Evolutionary conservation across 1,284 basidiomycete species (phyloP).

Genomic region (Cystobasidium slooffiae): DNA sequence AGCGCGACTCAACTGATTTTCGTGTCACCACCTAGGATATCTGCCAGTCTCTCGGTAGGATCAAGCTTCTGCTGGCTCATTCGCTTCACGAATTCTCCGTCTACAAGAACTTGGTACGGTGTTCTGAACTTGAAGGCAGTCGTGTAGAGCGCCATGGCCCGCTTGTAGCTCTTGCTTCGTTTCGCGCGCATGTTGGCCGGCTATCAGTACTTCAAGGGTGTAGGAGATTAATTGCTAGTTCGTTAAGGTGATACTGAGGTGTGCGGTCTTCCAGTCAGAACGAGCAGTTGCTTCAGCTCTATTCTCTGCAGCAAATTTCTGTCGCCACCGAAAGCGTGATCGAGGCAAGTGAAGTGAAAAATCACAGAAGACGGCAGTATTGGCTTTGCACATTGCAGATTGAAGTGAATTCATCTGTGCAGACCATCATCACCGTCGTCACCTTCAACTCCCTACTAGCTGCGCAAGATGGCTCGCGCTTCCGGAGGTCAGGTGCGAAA

Average conservation of each 20-base stretch:
- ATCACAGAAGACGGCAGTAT: background rate
- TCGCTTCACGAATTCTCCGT: constrained; percentile 80
- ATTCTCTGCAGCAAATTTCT: constrained; percentile 20
- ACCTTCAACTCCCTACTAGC: background rate
- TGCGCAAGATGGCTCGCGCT: constrained; percentile 33
- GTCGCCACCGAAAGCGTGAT: constrained; percentile 14
- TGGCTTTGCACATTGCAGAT: background rate
- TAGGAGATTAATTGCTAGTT: too few species aligned
- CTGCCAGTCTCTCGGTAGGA: constrained; percentile 71
- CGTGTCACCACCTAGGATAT: constrained; percentile 77
- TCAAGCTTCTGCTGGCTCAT: constrained; percentile 72
- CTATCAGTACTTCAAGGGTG: background rate
- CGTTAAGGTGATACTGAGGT: background rate
- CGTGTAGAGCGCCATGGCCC: constrained; percentile 85
- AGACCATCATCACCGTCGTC: background rate
- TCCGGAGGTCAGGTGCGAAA: constrained; percentile 45
- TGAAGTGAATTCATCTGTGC: background rate
- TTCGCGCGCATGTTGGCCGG: constrained; percentile 76
- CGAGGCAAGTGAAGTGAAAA: constrained; percentile 11
- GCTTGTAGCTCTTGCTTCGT: constrained; percentile 86
- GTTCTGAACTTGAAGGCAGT: constrained; percentile 78
- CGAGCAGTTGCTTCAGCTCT: too few species aligned
- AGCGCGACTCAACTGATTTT: constrained; percentile 74
- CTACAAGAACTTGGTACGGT: constrained; percentile 81
- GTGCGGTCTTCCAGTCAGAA: background rate